Evolutionary conservation across 1,139 yeast species (phyloP), one percentile per base, ranked within the genome.

Genomic region (Fermentozyma sake): DNA sequence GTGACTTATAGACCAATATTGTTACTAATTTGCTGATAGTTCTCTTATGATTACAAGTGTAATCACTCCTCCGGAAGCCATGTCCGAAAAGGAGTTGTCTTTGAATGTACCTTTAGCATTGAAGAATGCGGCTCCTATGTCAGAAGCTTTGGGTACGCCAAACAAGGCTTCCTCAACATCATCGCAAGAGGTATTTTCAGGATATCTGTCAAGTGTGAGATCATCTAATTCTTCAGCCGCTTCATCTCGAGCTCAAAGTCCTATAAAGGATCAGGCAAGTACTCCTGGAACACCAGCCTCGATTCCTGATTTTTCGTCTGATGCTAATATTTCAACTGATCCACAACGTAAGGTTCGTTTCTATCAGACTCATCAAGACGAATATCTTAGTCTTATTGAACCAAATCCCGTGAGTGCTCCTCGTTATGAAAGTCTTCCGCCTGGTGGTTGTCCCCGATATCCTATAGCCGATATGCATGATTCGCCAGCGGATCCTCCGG

Each of bases 321-420:
- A 27, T 6, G 23, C 24, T 6, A 11, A 16, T 4, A 7, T 17
- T 13, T 22, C 18, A 7, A 14, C 28, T 4, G 21, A n/a, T 7
- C 27, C 24, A 13, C 12, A 8, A 12, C n/a, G n/a, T n/a, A n/a
- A 29, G 8, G 9, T 15, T 14, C 12, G 14, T 17, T 11, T 8
- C 13, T 16, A 16, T 12, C 16, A 18, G 17, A 12, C 18, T 12
- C 20, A 17, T 9, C 47, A 41, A 25, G 39, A 41, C 12, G 44
- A 38, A 20, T 39, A 52, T 12, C 52, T 69, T 26, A 59, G 52
- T 30, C 56, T 63, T 33, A 50, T 76, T 11, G 79, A 76, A 32
- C 77, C 78, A 1, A 16, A 26, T 2, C 80, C 81, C 1, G 70
- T 64, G 0, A 38, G 29, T 4, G 77, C 81, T 1, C 80, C 81